Conservation (phyloP, 2,329 filamentous ascomycete species). For the Verticillium alfalfae region DNA sequence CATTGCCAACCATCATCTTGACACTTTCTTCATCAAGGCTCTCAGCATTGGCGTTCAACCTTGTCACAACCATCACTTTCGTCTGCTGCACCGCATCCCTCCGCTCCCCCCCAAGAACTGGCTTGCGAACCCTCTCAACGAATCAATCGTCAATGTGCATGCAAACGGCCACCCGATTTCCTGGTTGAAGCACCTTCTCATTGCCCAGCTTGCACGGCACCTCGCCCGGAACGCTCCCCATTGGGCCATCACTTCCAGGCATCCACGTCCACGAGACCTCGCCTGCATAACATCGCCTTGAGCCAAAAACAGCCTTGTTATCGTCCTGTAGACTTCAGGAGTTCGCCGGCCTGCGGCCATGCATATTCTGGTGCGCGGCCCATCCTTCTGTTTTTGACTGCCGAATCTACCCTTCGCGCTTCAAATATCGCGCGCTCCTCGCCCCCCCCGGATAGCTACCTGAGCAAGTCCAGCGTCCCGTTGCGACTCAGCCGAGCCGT, state of each 20-base stretch:
- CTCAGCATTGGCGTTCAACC: not conserved
- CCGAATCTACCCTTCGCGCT: not conserved
- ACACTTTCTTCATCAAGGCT: not conserved
- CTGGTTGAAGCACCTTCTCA: not conserved
- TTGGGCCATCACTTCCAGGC: not conserved
- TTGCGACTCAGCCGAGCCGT: not conserved
- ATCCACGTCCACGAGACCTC: conserved; percentile 1
- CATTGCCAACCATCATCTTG: not conserved
- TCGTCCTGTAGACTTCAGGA: not conserved
- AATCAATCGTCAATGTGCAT: not conserved
- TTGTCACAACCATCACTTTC: not conserved
- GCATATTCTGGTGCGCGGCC: conserved; percentile 1
- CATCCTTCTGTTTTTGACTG: not conserved
- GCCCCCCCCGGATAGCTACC: not conserved
- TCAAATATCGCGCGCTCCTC: not conserved
- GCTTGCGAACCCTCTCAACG: not conserved
- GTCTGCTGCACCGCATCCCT: not conserved
- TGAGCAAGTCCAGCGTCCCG: not conserved
- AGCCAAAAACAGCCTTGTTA: not conserved
- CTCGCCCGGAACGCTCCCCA: not conserved
- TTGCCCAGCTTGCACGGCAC: conserved; percentile 1
- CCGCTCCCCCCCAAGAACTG: not conserved
- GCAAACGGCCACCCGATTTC: not conserved
- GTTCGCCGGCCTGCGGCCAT: conserved; percentile 1
- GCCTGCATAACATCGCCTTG: not conserved